These are phyloP conservation scores for Blastobotrys persicus DNA, from an alignment of 1,139 yeast species.

Conservation along the genomic window DNA sequence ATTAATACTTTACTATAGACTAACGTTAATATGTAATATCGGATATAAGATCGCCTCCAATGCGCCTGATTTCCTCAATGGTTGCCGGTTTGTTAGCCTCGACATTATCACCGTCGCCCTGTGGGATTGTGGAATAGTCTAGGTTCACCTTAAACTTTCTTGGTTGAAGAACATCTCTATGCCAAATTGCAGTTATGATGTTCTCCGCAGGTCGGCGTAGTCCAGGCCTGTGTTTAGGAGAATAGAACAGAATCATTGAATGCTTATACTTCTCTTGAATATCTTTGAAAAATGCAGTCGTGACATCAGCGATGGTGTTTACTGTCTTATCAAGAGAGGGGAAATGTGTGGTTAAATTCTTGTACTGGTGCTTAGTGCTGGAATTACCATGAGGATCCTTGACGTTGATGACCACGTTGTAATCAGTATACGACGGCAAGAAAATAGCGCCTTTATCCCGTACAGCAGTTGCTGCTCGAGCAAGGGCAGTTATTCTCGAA, in stretches of 20 bases:
- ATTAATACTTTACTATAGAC: not conserved
- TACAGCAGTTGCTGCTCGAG: slow-evolving; percentile 68
- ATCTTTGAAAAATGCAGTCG: slow-evolving; percentile 33
- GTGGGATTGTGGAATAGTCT: slow-evolving; percentile 72
- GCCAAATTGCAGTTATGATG: slow-evolving; percentile 76
- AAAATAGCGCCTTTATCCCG: slow-evolving; percentile 50
- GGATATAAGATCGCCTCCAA: slow-evolving; percentile 64
- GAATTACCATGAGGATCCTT: slow-evolving; percentile 43
- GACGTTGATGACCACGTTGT: slow-evolving; percentile 69
- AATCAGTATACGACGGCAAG: slow-evolving; percentile 79
- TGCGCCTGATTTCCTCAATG: slow-evolving; percentile 63
- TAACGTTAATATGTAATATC: slow-evolving; percentile 23
- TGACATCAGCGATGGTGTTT: slow-evolving; percentile 28
- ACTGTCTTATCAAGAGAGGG: slow-evolving; percentile 29
- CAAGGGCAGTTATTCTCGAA: slow-evolving; percentile 79
- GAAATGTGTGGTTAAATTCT: slow-evolving; percentile 49
- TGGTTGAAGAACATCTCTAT: slow-evolving; percentile 55
- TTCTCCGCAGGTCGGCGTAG: slow-evolving; percentile 14
- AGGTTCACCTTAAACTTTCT: slow-evolving; percentile 73
- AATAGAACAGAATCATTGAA: slow-evolving; percentile 57
- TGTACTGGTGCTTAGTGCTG: slow-evolving; percentile 43
- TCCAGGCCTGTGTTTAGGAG: not conserved
- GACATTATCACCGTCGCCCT: slow-evolving; percentile 44
- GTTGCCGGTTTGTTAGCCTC: slow-evolving; percentile 72
- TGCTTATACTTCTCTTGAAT: slow-evolving; percentile 41